Base-by-base conservation (phyloP, 371 early-diverging fungal genomes). In the Actinomortierella ambigua region DNA sequence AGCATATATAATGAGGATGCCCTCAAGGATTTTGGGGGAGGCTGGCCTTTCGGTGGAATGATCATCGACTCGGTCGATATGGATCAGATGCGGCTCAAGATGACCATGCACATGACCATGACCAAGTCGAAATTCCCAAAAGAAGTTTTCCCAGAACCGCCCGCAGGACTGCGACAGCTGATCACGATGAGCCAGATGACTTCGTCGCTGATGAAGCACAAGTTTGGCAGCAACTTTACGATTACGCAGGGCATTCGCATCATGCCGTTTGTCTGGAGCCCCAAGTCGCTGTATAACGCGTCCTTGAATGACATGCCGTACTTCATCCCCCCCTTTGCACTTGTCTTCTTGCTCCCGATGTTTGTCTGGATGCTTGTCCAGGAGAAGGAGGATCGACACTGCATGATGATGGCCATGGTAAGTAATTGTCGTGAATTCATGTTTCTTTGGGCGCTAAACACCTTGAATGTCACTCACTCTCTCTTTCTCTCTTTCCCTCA, bases 371-470 rank as follows among this genome's bases (percentile, higher is more conserved):
- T 75, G 28, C 57, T 91, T 18, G 90, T 90, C 27, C 79, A 83
- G 57, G 90, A 90, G 60, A 90, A 90, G 68, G 91, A 90, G 59
- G 84, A 85, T 40, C 63, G 87, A 3, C 85, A 90, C 27, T 61
- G 85, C 42, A 75, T 87, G 53, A 90, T 90, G 90, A 89, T 90
- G 89, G 67, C 77, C 53, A 90, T 90, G 90, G 79, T 73, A 63
- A 48, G 55, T 17, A 3, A n/a, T n/a, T n/a, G n/a, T n/a, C n/a
- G n/a, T n/a, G n/a, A n/a, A n/a, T n/a, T n/a, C n/a, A n/a, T n/a
- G n/a, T n/a, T n/a, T n/a, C n/a, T n/a, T n/a, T n/a, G n/a, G n/a
- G n/a, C n/a, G n/a, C n/a, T n/a, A n/a, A n/a, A n/a, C n/a, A n/a
- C n/a, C n/a, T n/a, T n/a, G n/a, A n/a, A n/a, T n/a, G n/a, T n/a